These are phyloP conservation scores for Gossypium trilobum DNA, from an alignment of 441 rosid species.

Conservation along the genomic window DNA sequence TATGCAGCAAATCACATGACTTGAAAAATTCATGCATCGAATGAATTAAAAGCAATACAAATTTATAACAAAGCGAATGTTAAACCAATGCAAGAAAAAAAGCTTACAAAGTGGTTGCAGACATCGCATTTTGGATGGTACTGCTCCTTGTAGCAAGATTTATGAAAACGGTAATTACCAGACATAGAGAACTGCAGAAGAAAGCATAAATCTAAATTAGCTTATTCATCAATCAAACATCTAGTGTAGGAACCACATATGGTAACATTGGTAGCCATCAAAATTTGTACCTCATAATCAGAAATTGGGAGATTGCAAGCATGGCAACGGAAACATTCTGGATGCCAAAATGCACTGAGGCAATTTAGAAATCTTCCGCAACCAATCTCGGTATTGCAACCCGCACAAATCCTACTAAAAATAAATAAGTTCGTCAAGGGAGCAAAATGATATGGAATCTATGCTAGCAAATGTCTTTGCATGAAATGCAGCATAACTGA, in stretches of 20 bases:
- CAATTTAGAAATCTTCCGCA: slow-evolving; percentile 6
- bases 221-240: slow-evolving; percentile 5
- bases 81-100: background rate
- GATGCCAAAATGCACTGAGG: slow-evolving; percentile 10
- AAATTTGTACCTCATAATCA: slow-evolving; percentile 7
- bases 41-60: background rate
- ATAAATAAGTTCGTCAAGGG: slow-evolving; percentile 11
- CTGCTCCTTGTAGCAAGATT: slow-evolving; percentile 60
- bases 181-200: slow-evolving; percentile 54
- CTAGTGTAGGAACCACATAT: slow-evolving; percentile 8
- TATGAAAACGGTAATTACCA: slow-evolving; percentile 60
- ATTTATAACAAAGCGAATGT: background rate
- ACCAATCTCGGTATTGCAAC: slow-evolving; percentile 5
- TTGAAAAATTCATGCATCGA: background rate
- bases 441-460: background rate
- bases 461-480: background rate
- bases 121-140: slow-evolving; percentile 75
- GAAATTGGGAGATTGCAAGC: slow-evolving; percentile 6
- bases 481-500: background rate
- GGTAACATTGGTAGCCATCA: background rate
- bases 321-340: slow-evolving; percentile 8
- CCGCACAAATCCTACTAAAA: slow-evolving; percentile 43
- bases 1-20: background rate
- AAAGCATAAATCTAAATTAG: slow-evolving; percentile 22
- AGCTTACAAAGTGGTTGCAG: slow-evolving; percentile 61